Evolutionary conservation across 805 yeast species (phyloP), one percentile per base, ranked within the genome.

Genomic region (Candida nanaspora): DNA sequence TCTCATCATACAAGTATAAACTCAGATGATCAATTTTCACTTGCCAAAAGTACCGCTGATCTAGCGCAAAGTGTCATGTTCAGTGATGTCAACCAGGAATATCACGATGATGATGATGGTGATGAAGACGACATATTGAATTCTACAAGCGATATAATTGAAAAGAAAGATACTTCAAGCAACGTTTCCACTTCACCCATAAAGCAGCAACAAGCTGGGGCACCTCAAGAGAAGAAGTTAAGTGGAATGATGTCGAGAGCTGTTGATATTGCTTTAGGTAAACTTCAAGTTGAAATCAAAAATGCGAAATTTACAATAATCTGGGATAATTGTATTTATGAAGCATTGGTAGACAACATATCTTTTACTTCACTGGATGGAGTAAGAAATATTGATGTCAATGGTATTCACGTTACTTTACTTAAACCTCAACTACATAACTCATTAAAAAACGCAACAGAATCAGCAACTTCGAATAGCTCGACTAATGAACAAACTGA

Each of bases 31-130:
- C 49, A 63, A 43, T 76, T 76, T 42, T 76, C 80, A 42, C 58
- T 85, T 42, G 79, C 85, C 0, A 82, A 79, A 50, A 82, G 93
- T 42, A 80, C 91, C 0, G 80, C 81, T 19, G 86, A 82, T 49
- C 66, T 87, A 41, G 87, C 93, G 3, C 74, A 71, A 46, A 76
- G 80, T 35, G 66, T 76, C 19, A 65, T 72, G 55, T 55, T 75
- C 35, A 71, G 67, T 14, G 74, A 70, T 42, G 52, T 52, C 20
- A 62, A 63, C 18, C 57, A 61, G 25, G 22, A 22, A n/a, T n/a
- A 43, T 28, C 44, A 49, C 13, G 47, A 45, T 15, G 51, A 53
- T 15, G 67, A 62, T 18, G 57, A 48, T 14, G 58, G 57, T 15
- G 37, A 57, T 21, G 26, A 43, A 27, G 45, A 48, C 14, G 46